Conservation (phyloP, 345 rosid species). For the Populus davidiana region DNA sequence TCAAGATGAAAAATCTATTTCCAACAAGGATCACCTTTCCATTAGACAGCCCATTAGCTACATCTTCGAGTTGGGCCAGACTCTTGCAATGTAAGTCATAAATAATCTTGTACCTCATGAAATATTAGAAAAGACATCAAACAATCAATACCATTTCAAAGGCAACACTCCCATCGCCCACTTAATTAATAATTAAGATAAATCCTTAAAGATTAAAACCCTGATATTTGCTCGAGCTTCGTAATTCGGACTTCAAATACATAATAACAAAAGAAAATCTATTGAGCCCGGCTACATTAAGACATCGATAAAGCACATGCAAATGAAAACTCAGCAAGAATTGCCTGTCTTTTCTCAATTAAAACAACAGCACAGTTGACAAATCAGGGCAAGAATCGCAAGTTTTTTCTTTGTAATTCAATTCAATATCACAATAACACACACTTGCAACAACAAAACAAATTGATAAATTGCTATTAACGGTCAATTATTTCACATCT, state of each 20-base stretch:
- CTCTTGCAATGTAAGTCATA: background rate
- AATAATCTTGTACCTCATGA: background rate
- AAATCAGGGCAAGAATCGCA: background rate
- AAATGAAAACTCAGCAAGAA: background rate
- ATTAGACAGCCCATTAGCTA: background rate
- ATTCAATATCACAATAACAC: background rate
- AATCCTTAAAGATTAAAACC: background rate
- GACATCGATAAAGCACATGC: background rate
- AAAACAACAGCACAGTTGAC: background rate
- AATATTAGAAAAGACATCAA: background rate
- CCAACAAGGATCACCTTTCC: background rate
- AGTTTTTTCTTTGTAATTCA: background rate
- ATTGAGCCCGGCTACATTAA: background rate
- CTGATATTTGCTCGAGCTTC: background rate
- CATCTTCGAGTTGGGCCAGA: background rate
- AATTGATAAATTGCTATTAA: background rate
- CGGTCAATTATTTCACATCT: background rate
- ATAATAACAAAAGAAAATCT: background rate
- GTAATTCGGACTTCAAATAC: background rate
- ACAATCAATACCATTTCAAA: background rate
- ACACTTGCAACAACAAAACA: background rate
- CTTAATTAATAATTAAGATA: background rate
- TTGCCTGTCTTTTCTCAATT: background rate
- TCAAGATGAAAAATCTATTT: background rate
- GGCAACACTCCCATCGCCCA: background rate